Evolutionary conservation across 2,329 filamentous ascomycete genomes (phyloP), one percentile per base, ranked within the genome.

Genomic region (Pestalotiopsis sp.): DNA sequence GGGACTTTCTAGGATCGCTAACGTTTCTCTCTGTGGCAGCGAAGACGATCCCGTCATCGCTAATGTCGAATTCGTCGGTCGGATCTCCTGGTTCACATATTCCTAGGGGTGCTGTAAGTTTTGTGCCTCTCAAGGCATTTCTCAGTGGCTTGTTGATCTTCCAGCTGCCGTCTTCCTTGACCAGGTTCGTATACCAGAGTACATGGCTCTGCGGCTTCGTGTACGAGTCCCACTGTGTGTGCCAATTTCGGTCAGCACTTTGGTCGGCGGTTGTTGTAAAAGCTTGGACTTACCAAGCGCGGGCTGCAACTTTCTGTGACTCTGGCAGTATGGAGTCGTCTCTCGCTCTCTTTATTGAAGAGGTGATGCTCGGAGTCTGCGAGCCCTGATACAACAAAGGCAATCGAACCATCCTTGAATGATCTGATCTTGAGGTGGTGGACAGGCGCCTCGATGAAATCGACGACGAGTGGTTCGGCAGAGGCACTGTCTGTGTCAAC

Each of bases 161-260:
- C 80, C 80, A 83, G 4, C 68, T 58, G 13, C 72, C 74, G 25
- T 76, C 71, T n/a, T 70, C 68, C 5, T 75, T 74, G 17, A 66
- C 66, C 7, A 83, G 73, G 12, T 73, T 75, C 11, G 77, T 79
- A 73, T 82, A 83, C 78, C 81, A 84, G 31, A 84, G 77, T 4
- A 75, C 71, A 66, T 80, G 77, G 23, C 73, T 77, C 52, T 79
- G 73, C 7, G 75, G 72, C 25, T 75, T 76, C 27, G 72, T 73
- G 41, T 79, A 78, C 1, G 73, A 67, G 66, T 80, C 76, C 77
- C 77, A 79, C 78, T 83, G 64, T 17, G n/a, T 4, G 4, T 2
- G 11, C 3, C 17, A 17, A 41, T 0, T 20, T 20, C 1, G 11
- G 38, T 64, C 9, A 52, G 25, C 7, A 20, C n/a, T 9, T 13